Evolutionary conservation across 2,329 filamentous ascomycete genomes (phyloP), one percentile per base, ranked within the genome.

Genomic region (Teratosphaeria destructans): DNA sequence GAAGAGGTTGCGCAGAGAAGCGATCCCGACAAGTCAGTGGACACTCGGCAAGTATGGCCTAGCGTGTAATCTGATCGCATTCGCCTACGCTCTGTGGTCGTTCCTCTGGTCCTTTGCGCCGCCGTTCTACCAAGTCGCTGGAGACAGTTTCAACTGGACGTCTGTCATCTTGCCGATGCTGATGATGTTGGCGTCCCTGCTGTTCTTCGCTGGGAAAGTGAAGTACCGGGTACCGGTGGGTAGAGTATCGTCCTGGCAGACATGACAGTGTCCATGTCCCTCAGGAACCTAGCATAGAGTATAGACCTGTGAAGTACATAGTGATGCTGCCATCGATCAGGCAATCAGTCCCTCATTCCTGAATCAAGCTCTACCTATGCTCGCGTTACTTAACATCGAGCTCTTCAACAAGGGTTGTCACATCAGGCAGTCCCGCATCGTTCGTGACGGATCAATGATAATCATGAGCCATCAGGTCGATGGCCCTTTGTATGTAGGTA

Each of bases 121-220:
- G 0, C 65, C 70, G 0, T 59, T 64, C 2, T 68, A 74, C 39
- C 62, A 69, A 1, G 74, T 78, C 1, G 62, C 55, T 2, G 65
- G 72, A 1, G 64, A 64, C 14, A 74, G 72, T 2, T 81, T 81
- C 73, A 82, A 83, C 66, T 82, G 78, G 78, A 76, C 75, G 34
- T 66, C 73, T n/a, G 70, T 79, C 6, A 74, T 81, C 47, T 78
- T 79, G 54, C 55, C 62, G 2, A 60, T 59, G 4, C 26, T 66
- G 2, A 63, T 67, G 66, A 52, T 27, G 2, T 35, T 64, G 23
- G 60, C 62, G 3, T 57, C 47, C 19, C 39, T 64, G n/a, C 37
- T 65, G 54, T 53, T 61, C 8, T 52, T 58, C 10, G 32, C 56
- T 23, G 53, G 53, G 26, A 54, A 54, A 26, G 19, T 19, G 53